Evolutionary conservation across 179 eudicot genomes (phyloP).

Genomic region (Beta corolliflora): DNA sequence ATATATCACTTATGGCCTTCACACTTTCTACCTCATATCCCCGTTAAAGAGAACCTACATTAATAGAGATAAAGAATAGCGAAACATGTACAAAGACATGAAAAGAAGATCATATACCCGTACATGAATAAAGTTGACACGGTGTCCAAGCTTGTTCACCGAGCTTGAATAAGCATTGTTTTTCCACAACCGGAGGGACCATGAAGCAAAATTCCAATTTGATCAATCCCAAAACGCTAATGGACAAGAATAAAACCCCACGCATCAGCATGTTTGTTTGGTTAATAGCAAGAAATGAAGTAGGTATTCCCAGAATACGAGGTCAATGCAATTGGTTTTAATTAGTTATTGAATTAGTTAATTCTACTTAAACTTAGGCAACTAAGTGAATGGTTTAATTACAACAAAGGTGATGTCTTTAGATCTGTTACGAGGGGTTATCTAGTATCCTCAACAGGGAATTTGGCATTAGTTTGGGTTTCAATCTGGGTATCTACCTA

Average conservation of each 20-base stretch:
- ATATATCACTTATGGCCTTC: neutral
- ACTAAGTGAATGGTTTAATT: too few relatives aligned
- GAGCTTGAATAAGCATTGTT: neutral
- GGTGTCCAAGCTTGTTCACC: neutral
- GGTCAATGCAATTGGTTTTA: too few relatives aligned
- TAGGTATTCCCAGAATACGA: too few relatives aligned
- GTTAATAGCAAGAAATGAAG: too few relatives aligned
- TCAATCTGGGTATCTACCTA: too few relatives aligned
- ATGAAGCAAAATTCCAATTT: neutral
- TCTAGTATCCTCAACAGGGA: too few relatives aligned
- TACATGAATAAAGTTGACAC: neutral
- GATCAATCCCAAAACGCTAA: neutral
- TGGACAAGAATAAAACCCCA: neutral
- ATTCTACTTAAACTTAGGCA: too few relatives aligned
- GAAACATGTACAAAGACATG: neutral
- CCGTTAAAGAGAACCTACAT: neutral
- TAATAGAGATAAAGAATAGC: neutral
- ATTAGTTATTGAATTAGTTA: too few relatives aligned
- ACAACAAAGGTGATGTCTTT: too few relatives aligned
- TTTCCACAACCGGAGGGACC: neutral
- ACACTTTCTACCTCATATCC: neutral
- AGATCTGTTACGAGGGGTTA: too few relatives aligned
- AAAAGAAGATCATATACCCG: neutral
- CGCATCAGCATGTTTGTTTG: too few relatives aligned
- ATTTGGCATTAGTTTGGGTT: too few relatives aligned